phyloP scores from a whole-genome alignment of 345 rosid genomes.

The Hypericum perforatum region DNA sequence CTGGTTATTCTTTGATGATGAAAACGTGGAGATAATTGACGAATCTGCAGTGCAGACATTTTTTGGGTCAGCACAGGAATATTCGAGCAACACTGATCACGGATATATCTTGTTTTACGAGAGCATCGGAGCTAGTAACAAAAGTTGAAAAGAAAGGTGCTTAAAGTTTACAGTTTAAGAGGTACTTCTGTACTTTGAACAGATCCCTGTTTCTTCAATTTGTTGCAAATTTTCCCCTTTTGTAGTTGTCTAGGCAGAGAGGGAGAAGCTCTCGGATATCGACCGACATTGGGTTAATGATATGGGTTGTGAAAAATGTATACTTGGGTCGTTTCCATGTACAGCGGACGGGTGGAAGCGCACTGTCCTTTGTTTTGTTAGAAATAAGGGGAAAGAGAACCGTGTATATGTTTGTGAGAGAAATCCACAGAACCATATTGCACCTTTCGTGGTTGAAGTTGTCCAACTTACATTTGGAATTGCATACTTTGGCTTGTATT shows the following conservation, averaged over 20 bases:
- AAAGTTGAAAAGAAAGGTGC: conserved; percentile 30
- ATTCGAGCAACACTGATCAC: conserved; percentile 91
- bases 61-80: conserved; percentile 96
- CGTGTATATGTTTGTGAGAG: conserved; percentile 35
- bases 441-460: conserved; percentile 25
- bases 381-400: conserved; percentile 36
- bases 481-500: neutral
- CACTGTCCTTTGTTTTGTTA: conserved; percentile 20
- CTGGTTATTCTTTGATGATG: conserved; percentile 94
- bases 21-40: conserved; percentile 94
- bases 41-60: conserved; percentile 97
- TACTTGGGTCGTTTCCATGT: conserved; percentile 48
- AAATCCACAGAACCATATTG: conserved; percentile 19
- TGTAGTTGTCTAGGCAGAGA: conserved; percentile 11
- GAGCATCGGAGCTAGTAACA: conserved; percentile 51
- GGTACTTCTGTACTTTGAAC: conserved; percentile 33
- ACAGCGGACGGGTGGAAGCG: conserved; percentile 44
- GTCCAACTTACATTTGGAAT: conserved; percentile 15
- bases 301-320: conserved; percentile 27
- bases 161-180: conserved; percentile 19
- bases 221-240: conserved; percentile 14
- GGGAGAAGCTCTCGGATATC: conserved; percentile 24
- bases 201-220: conserved; percentile 15
- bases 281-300: conserved; percentile 18
- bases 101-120: conserved; percentile 97